Evolutionary conservation across 2,329 filamentous ascomycete genomes (phyloP).

Genomic region (Diaporthe ampelina): DNA sequence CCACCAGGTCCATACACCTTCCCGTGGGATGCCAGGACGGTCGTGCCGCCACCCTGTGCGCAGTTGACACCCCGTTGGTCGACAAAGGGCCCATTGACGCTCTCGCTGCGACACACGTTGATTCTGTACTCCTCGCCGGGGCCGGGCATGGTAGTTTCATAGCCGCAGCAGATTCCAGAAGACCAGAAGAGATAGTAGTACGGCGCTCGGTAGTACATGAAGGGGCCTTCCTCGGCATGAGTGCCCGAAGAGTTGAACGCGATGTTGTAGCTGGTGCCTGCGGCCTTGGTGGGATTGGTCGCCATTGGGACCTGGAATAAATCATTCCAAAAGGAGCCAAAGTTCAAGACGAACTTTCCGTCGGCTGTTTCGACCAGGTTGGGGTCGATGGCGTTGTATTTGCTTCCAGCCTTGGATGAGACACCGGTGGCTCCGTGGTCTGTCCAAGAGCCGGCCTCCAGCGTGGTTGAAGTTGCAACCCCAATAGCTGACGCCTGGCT

Average conservation of each 20-base stretch:
- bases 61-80: constrained; percentile 69
- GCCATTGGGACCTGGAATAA: constrained; percentile 71
- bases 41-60: constrained; percentile 68
- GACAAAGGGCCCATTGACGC: constrained; percentile 67
- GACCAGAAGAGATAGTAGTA: constrained; percentile 78
- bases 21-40: constrained; percentile 69
- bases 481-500: constrained; percentile 74
- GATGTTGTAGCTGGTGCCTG: constrained; percentile 57
- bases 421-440: constrained; percentile 70
- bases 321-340: constrained; percentile 78
- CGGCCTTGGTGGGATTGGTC: constrained; percentile 49
- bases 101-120: constrained; percentile 71
- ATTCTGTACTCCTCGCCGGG: constrained; percentile 75
- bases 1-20: constrained; percentile 74
- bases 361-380: constrained; percentile 61
- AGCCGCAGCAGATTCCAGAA: constrained; percentile 73
- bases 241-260: constrained; percentile 65
- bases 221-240: constrained; percentile 70
- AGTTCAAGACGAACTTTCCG: constrained; percentile 65
- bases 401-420: constrained; percentile 55
- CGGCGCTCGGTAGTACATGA: constrained; percentile 65
- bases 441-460: constrained; percentile 70
- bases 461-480: constrained; percentile 59
- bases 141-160: constrained; percentile 64
- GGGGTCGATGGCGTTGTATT: constrained; percentile 73